These are phyloP conservation scores for Sonneratia caseolaris DNA, from an alignment of 345 rosid species.

Conservation along the genomic window DNA sequence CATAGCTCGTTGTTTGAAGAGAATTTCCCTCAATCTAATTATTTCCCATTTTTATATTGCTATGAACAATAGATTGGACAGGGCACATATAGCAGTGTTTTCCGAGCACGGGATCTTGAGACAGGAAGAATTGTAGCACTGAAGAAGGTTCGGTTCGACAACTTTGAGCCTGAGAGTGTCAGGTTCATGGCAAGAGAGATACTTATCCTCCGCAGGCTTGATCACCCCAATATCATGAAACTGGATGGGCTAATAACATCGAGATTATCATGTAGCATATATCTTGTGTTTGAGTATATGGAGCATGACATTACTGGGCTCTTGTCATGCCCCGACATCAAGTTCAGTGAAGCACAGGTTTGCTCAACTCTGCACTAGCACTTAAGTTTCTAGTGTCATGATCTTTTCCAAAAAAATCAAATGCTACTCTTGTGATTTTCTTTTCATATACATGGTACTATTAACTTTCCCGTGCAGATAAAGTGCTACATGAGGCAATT, in stretches of 20 bases:
- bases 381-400: background rate
- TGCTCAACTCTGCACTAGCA: slow-evolving; percentile 12
- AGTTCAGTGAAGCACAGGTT: slow-evolving; percentile 88
- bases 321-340: slow-evolving; percentile 65
- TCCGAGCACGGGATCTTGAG: slow-evolving; percentile 73
- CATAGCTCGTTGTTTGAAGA: background rate
- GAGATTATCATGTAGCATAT: slow-evolving; percentile 64
- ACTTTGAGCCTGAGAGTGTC: slow-evolving; percentile 97
- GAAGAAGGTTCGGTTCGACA: slow-evolving; percentile 93
- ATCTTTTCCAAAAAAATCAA: too few species aligned
- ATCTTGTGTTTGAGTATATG: slow-evolving; percentile 97
- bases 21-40: background rate
- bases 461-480: slow-evolving; percentile 34
- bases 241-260: slow-evolving; percentile 84
- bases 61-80: slow-evolving; percentile 65
- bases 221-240: slow-evolving; percentile 90
- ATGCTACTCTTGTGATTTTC: too few species aligned
- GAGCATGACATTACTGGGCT: slow-evolving; percentile 96
- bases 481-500: slow-evolving; percentile 92
- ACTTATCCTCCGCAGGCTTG: slow-evolving; percentile 73
- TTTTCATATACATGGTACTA: slow-evolving; percentile 1
- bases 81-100: slow-evolving; percentile 94
- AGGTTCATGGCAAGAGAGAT: slow-evolving; percentile 98
- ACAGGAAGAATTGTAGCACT: slow-evolving; percentile 86
- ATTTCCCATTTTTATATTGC: background rate